Base-by-base conservation (phyloP, 2,329 filamentous ascomycete species). In the Penicillium paneum region DNA sequence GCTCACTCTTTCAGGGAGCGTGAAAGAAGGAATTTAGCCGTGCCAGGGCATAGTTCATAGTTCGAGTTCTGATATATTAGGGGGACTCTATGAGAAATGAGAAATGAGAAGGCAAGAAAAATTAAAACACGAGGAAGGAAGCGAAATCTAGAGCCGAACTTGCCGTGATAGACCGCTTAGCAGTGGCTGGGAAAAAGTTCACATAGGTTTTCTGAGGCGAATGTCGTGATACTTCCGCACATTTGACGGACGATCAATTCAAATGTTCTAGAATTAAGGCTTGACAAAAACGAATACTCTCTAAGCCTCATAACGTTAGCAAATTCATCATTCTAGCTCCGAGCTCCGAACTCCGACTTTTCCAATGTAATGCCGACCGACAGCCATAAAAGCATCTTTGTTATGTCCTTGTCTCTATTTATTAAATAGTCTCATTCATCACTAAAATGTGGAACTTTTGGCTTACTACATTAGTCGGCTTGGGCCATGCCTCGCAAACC, bases 401-500 rank as follows among this genome's bases (percentile, higher is more conserved):
- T 17, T 13, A 24, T 24, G 4, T 1, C 8, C 2, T 24, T n/a
- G 2, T 13, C 5, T 26, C 13, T 3, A 8, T n/a, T n/a, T n/a
- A n/a, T n/a, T n/a, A 5, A 32, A 26, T 10, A 17, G 2, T 8
- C 2, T 11, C 5, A 29, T 8, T 19, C 8, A 21, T 39, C 26
- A 17, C 11, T 8, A 6, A 36, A 17, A 52, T 52, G 50, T 39
- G 43, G 19, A 40, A 26, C 1, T 19, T 48, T 21, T 46, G 34
- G 26, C 24, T 51, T 38, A 38, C 31, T 26, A 15, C 38, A 3
- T 31, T 52, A 3, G 8, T 26, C 11, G 32, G 36, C 24, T 41
- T 46, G 17, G n/a, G 36, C 31, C 31, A 46, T 29, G 49, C 53
- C 35, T 52, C 48, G 3, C 48, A 55, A 11, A 51, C 41, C 1